phyloP scores from a whole-genome alignment of 192 early-diverging fungal species.

The Gonapodya prolifera region DNA sequence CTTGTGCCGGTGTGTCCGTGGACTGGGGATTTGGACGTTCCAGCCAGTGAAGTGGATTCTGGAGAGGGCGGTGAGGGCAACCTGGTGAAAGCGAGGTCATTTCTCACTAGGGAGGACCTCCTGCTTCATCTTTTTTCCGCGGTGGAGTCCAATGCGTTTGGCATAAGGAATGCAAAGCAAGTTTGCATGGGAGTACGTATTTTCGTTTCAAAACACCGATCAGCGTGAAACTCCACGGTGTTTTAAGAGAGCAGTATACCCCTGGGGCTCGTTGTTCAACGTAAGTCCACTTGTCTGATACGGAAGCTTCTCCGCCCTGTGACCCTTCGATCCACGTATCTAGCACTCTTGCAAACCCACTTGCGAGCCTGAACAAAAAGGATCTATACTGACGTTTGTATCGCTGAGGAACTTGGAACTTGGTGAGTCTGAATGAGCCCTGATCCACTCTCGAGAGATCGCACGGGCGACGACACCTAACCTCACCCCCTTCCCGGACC shows the following conservation, averaged over 20 bases:
- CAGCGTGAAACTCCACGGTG: no score
- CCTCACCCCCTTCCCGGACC: conserved; percentile 7
- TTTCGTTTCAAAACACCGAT: no score
- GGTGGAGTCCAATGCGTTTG: conserved; percentile 60
- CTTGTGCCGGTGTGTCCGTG: background rate
- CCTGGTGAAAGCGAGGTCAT: no score
- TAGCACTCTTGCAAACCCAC: conserved; percentile 49
- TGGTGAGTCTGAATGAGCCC: background rate
- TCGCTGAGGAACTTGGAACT: conserved; percentile 8
- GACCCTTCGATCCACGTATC: background rate
- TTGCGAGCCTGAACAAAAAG: conserved; percentile 25
- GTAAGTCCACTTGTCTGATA: conserved; percentile 14
- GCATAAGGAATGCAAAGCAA: no score
- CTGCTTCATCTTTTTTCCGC: conserved; percentile 41
- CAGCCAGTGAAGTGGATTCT: no score
- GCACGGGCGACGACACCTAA: conserved; percentile 5
- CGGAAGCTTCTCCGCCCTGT: background rate
- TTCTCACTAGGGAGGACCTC: conserved; percentile 13
- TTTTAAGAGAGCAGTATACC: conserved; percentile 40
- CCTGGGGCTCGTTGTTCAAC: conserved; percentile 51
- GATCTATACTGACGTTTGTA: conserved; percentile 11
- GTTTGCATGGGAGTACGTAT: no score
- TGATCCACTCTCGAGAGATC: background rate
- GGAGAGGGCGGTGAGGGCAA: no score
- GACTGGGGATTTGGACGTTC: no score